phyloP scores from a whole-genome alignment of 352 stramenopile genomes.

The Saprolegnia diclina region DNA sequence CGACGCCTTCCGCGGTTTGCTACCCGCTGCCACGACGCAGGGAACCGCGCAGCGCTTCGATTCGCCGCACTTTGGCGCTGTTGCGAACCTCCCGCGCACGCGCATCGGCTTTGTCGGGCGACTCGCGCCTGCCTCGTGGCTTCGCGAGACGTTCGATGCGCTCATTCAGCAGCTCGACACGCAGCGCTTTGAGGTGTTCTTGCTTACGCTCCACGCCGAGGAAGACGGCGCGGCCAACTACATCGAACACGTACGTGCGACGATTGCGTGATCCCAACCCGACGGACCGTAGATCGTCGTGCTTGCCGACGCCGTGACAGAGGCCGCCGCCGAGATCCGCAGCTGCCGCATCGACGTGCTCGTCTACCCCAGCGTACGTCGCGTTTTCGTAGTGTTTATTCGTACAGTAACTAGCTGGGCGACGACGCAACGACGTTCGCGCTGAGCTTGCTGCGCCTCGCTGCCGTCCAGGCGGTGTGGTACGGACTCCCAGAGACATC shows the following conservation, averaged over 20 bases:
- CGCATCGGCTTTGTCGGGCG: constrained; percentile 64
- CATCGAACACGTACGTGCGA: constrained; percentile 37
- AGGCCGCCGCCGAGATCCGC: constrained; percentile 44
- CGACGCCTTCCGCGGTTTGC: too few species aligned
- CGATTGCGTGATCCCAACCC: not conserved
- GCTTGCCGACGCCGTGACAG: constrained; percentile 44
- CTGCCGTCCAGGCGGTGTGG: constrained; percentile 63
- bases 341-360: constrained; percentile 54
- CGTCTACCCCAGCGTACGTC: constrained; percentile 58
- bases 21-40: too few species aligned
- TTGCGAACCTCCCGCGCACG: constrained; percentile 29
- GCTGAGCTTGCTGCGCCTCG: constrained; percentile 56
- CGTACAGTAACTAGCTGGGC: constrained; percentile 40
- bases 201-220: constrained; percentile 50
- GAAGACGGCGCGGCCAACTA: constrained; percentile 38
- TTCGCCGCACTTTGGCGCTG: too few species aligned
- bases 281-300: constrained; percentile 39
- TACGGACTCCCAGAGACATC: constrained; percentile 72
- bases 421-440: constrained; percentile 79
- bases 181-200: constrained; percentile 61
- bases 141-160: constrained; percentile 58
- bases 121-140: constrained; percentile 45
- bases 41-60: too few species aligned
- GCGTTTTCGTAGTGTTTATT: not conserved
- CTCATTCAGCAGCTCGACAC: constrained; percentile 49